Evolutionary conservation across 2,329 filamentous ascomycete species (phyloP), one percentile per base, ranked within the genome.

Genomic region (Trichoderma citrinoviride): DNA sequence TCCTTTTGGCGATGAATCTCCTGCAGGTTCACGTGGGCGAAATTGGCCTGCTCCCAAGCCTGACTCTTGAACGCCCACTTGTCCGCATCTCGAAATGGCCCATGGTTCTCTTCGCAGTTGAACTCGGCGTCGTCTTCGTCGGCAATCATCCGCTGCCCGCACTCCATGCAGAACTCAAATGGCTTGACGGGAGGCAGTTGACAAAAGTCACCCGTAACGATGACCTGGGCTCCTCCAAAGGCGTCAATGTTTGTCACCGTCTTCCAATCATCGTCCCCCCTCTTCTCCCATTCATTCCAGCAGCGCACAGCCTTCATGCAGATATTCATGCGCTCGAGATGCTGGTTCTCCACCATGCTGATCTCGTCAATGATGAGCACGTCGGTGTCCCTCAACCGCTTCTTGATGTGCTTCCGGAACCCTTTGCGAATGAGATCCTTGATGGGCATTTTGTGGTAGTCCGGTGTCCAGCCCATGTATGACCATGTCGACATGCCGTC

Each of bases 331-430:
- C 68, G 71, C 29, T 73, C 52, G 0, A 74, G n/a, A n/a, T 73
- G 67, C 25, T 70, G 68, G 82, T 82, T 85, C 57, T 87, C 84
- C 0, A 89, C 79, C 87, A 90, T 90, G 66, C 83, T 86, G 65
- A 90, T 85, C 73, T 90, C 87, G 68, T 90, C 87, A 21, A 90
- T 85, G 21, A 90, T 80, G 2, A 90, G 77, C 1, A 87, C 82
- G 58, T 88, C 77, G 0, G 82, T 85, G 0, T 71, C 40, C 0
- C n/a, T 70, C 1, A 87, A 71, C 0, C 83, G 77, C 1, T 77
- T 71, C 23, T 67, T 71, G 0, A 78, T 33, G 3, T 57, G 2
- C 12, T 40, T 37, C 15, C 65, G 53, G n/a, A 47, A 60, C 0
- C 50, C 14, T 29, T 37, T 0, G 1, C 1, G 0, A 21, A 57